Evolutionary conservation across 2,329 filamentous ascomycete genomes (phyloP).

Genomic region (Aspergillus chevalieri): DNA sequence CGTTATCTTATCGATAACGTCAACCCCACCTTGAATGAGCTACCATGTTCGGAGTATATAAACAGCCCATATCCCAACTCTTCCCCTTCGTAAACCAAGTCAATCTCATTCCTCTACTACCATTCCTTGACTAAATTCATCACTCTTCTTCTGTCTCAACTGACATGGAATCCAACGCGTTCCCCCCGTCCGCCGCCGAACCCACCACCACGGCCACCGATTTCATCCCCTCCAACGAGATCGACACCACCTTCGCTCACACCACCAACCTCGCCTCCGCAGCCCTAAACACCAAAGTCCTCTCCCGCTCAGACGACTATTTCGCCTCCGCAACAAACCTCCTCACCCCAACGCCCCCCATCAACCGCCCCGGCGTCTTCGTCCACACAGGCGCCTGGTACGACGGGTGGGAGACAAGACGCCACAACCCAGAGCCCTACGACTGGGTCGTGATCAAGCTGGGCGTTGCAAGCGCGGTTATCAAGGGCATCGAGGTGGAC

Average conservation of each 20-base stretch:
- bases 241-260: constrained; percentile 51
- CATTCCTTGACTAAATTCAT: no score
- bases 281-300: constrained; percentile 48
- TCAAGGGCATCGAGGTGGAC: constrained; percentile 41
- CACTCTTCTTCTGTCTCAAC: not conserved
- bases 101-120: no score
- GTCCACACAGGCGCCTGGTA: constrained; percentile 58
- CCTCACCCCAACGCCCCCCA: constrained; percentile 50
- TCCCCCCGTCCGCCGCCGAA: no score
- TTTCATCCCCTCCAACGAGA: constrained; percentile 41
- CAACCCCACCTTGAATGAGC: not conserved
- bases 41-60: not conserved
- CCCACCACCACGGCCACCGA: constrained; percentile 6
- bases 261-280: constrained; percentile 45
- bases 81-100: no score
- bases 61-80: not conserved
- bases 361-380: constrained; percentile 54
- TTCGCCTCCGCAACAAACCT: constrained; percentile 57
- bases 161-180: not conserved
- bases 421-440: constrained; percentile 53
- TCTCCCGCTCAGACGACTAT: constrained; percentile 56
- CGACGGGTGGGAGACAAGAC: constrained; percentile 59
- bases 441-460: constrained; percentile 57
- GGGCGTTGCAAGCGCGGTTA: constrained; percentile 42
- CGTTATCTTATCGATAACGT: not conserved